Percentiles rank a stretch among this genome's conserved stretches.
phyloP scores from a whole-genome alignment of 495 filamentous ascomycete species.

The Tetracladium setigerum region DNA sequence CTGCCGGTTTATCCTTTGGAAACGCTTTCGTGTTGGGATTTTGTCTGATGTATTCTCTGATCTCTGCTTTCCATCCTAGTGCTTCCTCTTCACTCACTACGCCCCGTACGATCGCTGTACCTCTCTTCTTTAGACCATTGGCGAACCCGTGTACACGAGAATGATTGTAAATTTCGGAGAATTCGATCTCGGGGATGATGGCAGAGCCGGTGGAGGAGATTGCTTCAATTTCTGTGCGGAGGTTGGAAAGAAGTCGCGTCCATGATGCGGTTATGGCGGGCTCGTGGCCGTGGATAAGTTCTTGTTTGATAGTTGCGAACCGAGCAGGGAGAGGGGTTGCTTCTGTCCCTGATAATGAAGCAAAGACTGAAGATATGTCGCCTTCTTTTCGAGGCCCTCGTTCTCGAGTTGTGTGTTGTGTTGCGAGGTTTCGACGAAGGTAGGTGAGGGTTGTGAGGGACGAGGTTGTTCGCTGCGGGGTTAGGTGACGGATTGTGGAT shows the following conservation, averaged over 20 bases:
- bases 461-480: too few relatives aligned
- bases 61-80: conserved; percentile 46
- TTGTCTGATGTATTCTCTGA: conserved; percentile 51
- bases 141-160: conserved; percentile 14
- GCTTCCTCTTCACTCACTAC: conserved; percentile 54
- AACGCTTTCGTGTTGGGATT: conserved; percentile 53
- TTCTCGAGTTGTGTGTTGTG: conserved; percentile 17
- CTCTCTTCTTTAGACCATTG: conserved; percentile 53
- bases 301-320: conserved; percentile 67
- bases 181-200: conserved; percentile 54
- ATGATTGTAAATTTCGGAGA: conserved; percentile 34
- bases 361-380: conserved; percentile 80
- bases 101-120: conserved; percentile 54
- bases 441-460: too few relatives aligned
- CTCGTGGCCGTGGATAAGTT: conserved; percentile 56
- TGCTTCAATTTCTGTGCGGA: conserved; percentile 46
- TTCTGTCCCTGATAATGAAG: conserved; percentile 62
- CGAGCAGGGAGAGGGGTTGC: conserved; percentile 59
- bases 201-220: conserved; percentile 30
- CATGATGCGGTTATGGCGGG: conserved; percentile 55
- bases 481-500: too few relatives aligned
- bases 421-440: neutral
- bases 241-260: conserved; percentile 53
- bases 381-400: too few relatives aligned
- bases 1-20: conserved; percentile 51